These are phyloP conservation scores for Russula ochroleuca DNA, from an alignment of 768 basidiomycete genomes.

Conservation along the genomic window DNA sequence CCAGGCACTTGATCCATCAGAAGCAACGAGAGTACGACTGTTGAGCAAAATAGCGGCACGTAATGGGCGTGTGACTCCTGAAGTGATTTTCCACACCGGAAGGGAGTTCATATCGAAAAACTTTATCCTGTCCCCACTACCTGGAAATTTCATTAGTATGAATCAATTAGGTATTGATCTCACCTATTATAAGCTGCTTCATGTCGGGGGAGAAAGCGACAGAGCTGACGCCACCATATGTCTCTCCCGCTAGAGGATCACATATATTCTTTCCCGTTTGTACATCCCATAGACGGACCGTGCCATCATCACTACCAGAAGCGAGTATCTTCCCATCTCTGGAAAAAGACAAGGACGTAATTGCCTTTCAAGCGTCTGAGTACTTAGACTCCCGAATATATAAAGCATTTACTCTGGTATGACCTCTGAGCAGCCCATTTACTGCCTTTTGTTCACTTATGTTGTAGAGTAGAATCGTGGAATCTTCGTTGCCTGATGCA, in stretches of 20 bases:
- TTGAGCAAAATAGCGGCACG: neutral
- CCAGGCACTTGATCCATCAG: constrained; percentile 1
- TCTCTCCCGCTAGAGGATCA: constrained; percentile 15
- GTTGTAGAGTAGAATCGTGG: constrained; percentile 11
- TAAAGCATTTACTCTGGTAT: constrained; percentile 4
- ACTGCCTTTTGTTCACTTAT: neutral
- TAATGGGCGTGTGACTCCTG: constrained; percentile 2
- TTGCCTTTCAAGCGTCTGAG: neutral
- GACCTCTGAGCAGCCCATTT: constrained; percentile 10
- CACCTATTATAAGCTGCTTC: constrained; percentile 17
- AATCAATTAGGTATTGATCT: neutral
- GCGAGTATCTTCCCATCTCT: constrained; percentile 4
- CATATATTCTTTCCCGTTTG: constrained; percentile 14
- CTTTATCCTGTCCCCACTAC: constrained; percentile 9
- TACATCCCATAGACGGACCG: constrained; percentile 18
- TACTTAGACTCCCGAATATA: neutral
- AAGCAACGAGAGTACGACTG: neutral
- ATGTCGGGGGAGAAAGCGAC: constrained; percentile 24
- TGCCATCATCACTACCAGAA: constrained; percentile 10
- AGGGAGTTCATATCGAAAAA: constrained; percentile 19
- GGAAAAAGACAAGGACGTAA: constrained; percentile 9
- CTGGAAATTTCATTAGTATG: neutral
- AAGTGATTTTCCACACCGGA: constrained; percentile 2
- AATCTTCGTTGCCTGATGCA: constrained; percentile 17
- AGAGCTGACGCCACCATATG: constrained; percentile 8